Evolutionary conservation across 768 basidiomycete species (phyloP).

Genomic region (Epithele typhae): DNA sequence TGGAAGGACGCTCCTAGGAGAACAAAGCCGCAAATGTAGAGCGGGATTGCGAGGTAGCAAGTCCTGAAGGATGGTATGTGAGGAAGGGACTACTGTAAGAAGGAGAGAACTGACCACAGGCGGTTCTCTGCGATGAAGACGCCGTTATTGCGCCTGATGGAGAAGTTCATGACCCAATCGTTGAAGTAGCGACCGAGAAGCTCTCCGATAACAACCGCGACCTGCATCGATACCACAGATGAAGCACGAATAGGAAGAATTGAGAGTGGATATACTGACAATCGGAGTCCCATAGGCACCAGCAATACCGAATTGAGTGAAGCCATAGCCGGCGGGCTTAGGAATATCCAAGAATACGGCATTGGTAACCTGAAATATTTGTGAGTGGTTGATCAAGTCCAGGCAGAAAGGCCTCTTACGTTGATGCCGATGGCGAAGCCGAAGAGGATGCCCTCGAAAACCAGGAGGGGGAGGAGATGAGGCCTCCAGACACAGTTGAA

Average conservation of each 20-base stretch:
- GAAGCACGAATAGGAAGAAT: too few relatives aligned
- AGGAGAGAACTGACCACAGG: slow-evolving; percentile 40
- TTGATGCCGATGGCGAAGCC: slow-evolving; percentile 66
- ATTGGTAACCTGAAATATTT: slow-evolving; percentile 49
- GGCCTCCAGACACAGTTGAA: slow-evolving; percentile 60
- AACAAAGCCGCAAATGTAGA: slow-evolving; percentile 62
- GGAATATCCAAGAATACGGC: slow-evolving; percentile 60
- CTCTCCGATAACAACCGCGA: slow-evolving; percentile 50
- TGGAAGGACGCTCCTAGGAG: slow-evolving; percentile 52
- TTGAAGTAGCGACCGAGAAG: slow-evolving; percentile 47
- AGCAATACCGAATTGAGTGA: slow-evolving; percentile 45
- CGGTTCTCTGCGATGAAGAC: slow-evolving; percentile 55
- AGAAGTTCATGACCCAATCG: slow-evolving; percentile 42
- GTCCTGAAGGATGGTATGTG: slow-evolving; percentile 35
- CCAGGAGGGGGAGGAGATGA: slow-evolving; percentile 45
- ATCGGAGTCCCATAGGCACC: slow-evolving; percentile 54
- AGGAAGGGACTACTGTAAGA: background rate
- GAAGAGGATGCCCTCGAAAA: slow-evolving; percentile 57
- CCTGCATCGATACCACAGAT: slow-evolving; percentile 19
- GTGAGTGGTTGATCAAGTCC: background rate
- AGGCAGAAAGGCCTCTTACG: slow-evolving; percentile 24
- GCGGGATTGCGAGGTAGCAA: slow-evolving; percentile 52
- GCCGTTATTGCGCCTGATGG: slow-evolving; percentile 42
- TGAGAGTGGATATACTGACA: slow-evolving; percentile 26
- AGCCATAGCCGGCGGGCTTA: slow-evolving; percentile 49